phyloP scores from a whole-genome alignment of 2,329 filamentous ascomycete genomes.

The Fusarium sp. region DNA sequence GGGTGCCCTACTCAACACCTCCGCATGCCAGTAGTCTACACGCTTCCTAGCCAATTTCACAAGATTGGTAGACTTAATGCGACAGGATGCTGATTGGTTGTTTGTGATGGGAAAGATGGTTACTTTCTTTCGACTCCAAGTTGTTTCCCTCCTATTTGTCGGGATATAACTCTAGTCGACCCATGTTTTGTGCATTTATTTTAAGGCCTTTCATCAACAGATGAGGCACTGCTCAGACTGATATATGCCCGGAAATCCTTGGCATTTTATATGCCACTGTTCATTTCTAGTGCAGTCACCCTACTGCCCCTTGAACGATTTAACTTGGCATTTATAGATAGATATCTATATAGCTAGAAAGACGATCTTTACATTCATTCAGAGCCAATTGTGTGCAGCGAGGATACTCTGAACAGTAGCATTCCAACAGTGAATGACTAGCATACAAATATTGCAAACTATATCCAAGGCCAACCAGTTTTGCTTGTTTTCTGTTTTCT shows the following conservation, averaged over 20 bases:
- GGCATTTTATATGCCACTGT: background rate
- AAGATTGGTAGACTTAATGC: background rate
- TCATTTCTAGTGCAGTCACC: constrained; percentile 1
- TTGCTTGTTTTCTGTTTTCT: background rate
- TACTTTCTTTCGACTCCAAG: background rate
- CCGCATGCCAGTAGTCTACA: background rate
- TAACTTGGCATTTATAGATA: background rate
- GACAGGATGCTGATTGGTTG: background rate
- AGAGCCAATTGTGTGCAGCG: background rate
- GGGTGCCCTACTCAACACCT: background rate
- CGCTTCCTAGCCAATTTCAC: background rate
- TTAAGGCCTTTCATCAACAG: background rate
- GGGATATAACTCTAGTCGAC: background rate
- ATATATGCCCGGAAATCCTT: background rate
- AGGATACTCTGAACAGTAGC: background rate
- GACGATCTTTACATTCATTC: background rate
- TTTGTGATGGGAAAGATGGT: background rate
- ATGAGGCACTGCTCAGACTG: background rate
- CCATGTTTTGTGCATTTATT: background rate
- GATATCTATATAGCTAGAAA: background rate
- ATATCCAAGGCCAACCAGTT: background rate
- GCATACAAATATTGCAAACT: background rate
- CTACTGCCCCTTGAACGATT: background rate
- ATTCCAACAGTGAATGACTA: background rate
- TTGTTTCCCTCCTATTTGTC: background rate